Conservation (phyloP, 108 stramenopile genomes). For the Ochromonas danica region DNA sequence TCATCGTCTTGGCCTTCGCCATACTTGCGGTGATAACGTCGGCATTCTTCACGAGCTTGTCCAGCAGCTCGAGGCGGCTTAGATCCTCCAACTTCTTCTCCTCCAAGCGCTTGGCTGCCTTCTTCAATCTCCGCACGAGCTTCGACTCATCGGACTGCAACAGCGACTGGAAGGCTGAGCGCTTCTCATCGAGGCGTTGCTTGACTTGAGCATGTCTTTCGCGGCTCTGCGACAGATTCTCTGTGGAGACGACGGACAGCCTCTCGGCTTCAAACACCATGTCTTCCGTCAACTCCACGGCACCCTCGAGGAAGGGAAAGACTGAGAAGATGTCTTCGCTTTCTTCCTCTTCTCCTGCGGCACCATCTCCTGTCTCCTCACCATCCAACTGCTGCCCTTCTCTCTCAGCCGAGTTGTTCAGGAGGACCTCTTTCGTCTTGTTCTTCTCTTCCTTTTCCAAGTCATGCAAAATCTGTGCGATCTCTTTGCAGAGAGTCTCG, state of each 20-base stretch:
- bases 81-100: neutral
- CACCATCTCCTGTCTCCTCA: neutral
- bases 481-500: neutral
- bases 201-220: neutral
- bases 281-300: neutral
- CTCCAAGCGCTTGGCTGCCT: neutral
- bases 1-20: no score
- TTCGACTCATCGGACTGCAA: neutral
- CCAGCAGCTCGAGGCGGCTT: neutral
- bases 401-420: neutral
- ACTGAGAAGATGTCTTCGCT: neutral
- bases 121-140: neutral
- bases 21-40: no score
- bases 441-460: slow-evolving; percentile 1
- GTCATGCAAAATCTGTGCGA: neutral
- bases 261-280: neutral
- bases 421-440: neutral
- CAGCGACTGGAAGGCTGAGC: neutral
- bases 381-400: no score
- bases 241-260: neutral
- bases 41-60: neutral
- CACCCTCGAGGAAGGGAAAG: neutral
- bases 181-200: neutral
- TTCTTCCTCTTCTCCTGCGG: neutral
- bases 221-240: neutral